These are phyloP conservation scores for Coemansia sp. DNA, from an alignment of 192 early-diverging fungal species.

Conservation along the genomic window DNA sequence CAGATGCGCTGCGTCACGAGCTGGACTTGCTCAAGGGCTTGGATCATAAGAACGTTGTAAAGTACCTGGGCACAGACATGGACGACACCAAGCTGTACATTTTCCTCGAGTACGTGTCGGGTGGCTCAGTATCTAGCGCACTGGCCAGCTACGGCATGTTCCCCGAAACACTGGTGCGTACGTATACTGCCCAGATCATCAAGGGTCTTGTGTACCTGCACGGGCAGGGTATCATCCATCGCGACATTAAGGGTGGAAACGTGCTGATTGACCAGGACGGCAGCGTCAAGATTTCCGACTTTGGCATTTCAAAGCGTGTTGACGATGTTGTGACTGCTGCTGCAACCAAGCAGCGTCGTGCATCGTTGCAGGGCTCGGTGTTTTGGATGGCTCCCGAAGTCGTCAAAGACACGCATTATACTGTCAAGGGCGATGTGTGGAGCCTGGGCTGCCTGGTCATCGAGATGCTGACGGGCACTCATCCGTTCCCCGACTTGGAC, in stretches of 20 bases:
- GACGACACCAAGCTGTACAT: constrained; percentile 80
- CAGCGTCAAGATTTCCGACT: constrained; percentile 96
- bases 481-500: constrained; percentile 83
- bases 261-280: constrained; percentile 89
- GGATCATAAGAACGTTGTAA: constrained; percentile 93
- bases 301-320: constrained; percentile 97
- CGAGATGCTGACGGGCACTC: constrained; percentile 98
- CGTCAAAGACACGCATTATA: constrained; percentile 88
- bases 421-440: constrained; percentile 92
- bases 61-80: constrained; percentile 87
- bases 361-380: constrained; percentile 90
- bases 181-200: constrained; percentile 87
- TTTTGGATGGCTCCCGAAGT: constrained; percentile 99
- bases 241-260: constrained; percentile 98
- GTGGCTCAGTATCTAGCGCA: constrained; percentile 88
- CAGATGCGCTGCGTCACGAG: constrained; percentile 85
- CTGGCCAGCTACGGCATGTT: constrained; percentile 87
- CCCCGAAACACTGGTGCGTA: constrained; percentile 77
- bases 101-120: constrained; percentile 97
- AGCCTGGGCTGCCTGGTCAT: constrained; percentile 91
- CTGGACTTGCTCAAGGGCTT: constrained; percentile 89
- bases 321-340: constrained; percentile 61
- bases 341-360: constrained; percentile 56
- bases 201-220: constrained; percentile 94
- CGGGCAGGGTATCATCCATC: constrained; percentile 90